phyloP scores from a whole-genome alignment of 306 rosid species.

The Cucumis cinereus region DNA sequence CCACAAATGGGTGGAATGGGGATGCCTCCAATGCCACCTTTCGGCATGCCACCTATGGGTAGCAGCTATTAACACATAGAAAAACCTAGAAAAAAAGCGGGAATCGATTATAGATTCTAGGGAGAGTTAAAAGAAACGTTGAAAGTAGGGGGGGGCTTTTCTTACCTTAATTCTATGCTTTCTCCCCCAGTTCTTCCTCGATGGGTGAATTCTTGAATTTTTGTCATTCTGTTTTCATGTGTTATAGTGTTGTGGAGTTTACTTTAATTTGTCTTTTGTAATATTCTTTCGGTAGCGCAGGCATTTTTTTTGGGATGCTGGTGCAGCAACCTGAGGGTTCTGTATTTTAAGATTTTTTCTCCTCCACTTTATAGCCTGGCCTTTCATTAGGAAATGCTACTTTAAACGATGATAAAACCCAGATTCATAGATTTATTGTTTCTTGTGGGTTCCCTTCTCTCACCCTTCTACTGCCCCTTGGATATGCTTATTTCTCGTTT shows the following conservation, averaged over 20 bases:
- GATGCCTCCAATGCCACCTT: slow-evolving; percentile 98
- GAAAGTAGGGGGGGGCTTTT: slow-evolving; percentile 19
- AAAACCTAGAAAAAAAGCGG: background rate
- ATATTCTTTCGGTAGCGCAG: slow-evolving; percentile 62
- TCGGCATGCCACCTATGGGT: slow-evolving; percentile 98
- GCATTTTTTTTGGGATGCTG: slow-evolving; percentile 48
- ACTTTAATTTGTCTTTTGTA: slow-evolving; percentile 28
- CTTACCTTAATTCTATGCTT: slow-evolving; percentile 15
- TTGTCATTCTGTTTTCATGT: slow-evolving; percentile 35
- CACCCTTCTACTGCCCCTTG: background rate
- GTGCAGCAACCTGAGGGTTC: slow-evolving; percentile 18
- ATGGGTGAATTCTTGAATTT: background rate
- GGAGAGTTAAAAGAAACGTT: slow-evolving; percentile 14
- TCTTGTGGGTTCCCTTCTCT: background rate
- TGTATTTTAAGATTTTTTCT: slow-evolving; percentile 18
- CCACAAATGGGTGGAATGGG: slow-evolving; percentile 96
- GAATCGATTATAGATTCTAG: slow-evolving; percentile 14
- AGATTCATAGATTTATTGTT: background rate
- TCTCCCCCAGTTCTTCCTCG: slow-evolving; percentile 5
- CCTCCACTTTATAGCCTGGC: slow-evolving; percentile 13
- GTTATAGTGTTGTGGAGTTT: slow-evolving; percentile 37
- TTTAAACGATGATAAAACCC: background rate
- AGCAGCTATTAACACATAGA: slow-evolving; percentile 46
- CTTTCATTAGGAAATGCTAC: slow-evolving; percentile 6
- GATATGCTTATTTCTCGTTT: background rate